Conservation (phyloP, 2,329 filamentous ascomycete species). For the Zymoseptoria tritici region DNA sequence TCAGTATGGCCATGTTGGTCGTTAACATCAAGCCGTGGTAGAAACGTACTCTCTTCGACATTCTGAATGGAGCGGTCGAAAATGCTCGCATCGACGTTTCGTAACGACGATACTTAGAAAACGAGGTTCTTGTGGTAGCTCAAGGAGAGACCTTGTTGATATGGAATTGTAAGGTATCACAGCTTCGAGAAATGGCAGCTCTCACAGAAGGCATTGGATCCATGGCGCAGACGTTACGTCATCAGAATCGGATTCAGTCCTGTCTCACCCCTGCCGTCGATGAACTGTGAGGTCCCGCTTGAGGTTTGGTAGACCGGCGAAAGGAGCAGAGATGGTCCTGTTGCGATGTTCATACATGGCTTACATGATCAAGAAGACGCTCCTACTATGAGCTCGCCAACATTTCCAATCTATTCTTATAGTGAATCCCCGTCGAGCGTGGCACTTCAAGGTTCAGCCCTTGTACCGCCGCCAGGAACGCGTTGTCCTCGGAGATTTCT, state of each 20-base stretch:
- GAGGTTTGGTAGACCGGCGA: no score
- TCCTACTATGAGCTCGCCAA: no score
- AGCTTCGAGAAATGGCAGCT: background rate
- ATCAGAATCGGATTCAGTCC: background rate
- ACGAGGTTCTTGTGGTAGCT: background rate
- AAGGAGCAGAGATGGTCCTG: no score
- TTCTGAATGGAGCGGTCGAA: constrained; percentile 5
- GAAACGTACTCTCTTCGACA: constrained; percentile 13
- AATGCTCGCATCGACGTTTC: constrained; percentile 7
- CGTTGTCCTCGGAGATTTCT: no score
- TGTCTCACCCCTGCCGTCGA: background rate
- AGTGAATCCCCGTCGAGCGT: no score
- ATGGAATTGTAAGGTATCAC: background rate
- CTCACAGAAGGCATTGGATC: background rate
- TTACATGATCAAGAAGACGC: no score
- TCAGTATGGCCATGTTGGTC: background rate
- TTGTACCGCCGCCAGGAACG: no score
- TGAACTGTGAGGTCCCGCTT: no score
- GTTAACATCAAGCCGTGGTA: background rate
- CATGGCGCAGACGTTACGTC: background rate
- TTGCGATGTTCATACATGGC: no score
- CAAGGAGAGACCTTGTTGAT: background rate
- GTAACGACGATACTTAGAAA: background rate
- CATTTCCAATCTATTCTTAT: no score
- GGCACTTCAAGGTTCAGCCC: no score